Base-by-base conservation (phyloP, 306 rosid species). In the Pterocarpus santalinus region DNA sequence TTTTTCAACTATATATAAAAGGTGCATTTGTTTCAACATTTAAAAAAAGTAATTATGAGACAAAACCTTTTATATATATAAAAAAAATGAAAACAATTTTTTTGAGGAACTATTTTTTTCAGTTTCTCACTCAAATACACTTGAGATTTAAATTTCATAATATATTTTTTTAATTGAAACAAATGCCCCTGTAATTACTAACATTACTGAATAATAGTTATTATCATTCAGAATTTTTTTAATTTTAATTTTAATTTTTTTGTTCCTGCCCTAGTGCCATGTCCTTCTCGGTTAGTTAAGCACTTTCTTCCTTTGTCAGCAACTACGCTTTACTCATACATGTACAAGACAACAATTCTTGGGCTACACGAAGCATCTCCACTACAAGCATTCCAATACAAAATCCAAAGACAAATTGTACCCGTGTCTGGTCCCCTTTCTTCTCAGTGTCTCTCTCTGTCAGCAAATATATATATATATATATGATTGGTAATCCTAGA, bases 291-390 rank as follows among this genome's bases (percentile, higher is more conserved):
- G 17, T 34, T 63, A 52, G 67, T 66, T 67, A 55, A 72, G 58
- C 79, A 46, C 76, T 78, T 51, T 36, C 70, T 57, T 49, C 13
- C 63, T 57, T 78, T 52, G 36, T 39, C 51, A 32, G n/a, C 58
- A 70, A 63, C 3, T 9, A 73, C 17, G 22, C 11, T 15, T 12
- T 77, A 55, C 2, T 34, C 58, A 1, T 22, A 22, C 28, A 22
- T 22, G 28, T n/a, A 76, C 41, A 78, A 57, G 49, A 57, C 76
- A 62, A 52, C 28, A 6, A n/a, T 51, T 73, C 72, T 79, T 72
- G 86, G 83, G 72, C 43, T 73, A 72, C 53, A 72, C 57, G 80
- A 81, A 72, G 87, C 78, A 89, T 78, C 85, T 82, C 46, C 63
- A 16, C 17, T 32, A 22, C 76, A 67, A 71, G 67, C 66, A 62